Evolutionary conservation across 2,329 filamentous ascomycete genomes (phyloP), one percentile per base, ranked within the genome.

Genomic region (Paracoccidioides lutzii): DNA sequence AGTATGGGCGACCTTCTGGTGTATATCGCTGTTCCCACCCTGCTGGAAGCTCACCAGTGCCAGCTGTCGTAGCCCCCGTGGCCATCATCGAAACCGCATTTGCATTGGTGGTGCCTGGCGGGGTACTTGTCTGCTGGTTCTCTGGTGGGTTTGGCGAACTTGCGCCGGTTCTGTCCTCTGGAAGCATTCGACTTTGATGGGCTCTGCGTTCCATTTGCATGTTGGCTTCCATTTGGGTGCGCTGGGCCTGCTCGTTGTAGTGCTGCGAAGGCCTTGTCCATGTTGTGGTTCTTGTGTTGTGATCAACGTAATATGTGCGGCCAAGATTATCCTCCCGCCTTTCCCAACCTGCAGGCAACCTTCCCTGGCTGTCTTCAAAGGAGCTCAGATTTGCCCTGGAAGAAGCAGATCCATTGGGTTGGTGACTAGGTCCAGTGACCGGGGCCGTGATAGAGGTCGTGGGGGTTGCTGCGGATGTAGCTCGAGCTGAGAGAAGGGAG

Each of bases 11-110:
- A 33, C 91, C 90, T 76, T 98, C 93, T 0, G 93, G 91, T 0
- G 93, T 98, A 73, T 88, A 90, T 64, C 93, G 81, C 71, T 96
- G 90, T 72, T 98, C 93, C 93, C 93, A 98, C 33, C 91, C 88
- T 22, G 91, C 85, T 42, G 93, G 93, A 58, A 98, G 82, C 73
- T 98, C 93, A 59, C 93, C 93, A 57, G 89, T 91, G 45, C 93
- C 93, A 54, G 91, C 88, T 62, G 88, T 96, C 15, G 93, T 98
- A 53, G 88, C 90, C 59, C 91, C 91, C 2, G 91, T 96, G 59
- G 93, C 88, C 83, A 95, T 88, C 85, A 97, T 89, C 46, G 88
- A 87, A 44, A 87, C 81, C 43, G 81, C 81, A 63, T 78, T 85
- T 49, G 62, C 70, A 68, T 64, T 64, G 68, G 70, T 61, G 72